Percentiles rank a stretch among this genome's conserved stretches.
phyloP scores from a whole-genome alignment of 352 stramenopile species.

The Globisporangium heterothallicum region DNA sequence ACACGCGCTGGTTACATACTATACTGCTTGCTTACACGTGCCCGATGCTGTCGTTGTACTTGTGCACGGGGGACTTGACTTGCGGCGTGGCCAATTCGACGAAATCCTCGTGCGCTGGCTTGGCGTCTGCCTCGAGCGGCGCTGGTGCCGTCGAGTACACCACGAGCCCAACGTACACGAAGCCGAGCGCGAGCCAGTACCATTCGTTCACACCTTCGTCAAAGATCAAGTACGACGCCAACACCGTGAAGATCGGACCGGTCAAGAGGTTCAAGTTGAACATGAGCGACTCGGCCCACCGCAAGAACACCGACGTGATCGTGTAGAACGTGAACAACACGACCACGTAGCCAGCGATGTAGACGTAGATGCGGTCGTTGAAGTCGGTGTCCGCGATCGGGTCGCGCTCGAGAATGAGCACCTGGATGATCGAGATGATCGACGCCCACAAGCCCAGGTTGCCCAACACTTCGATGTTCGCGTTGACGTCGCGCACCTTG shows the following conservation, averaged over 20 bases:
- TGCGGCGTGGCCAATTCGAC: neutral
- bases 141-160: conserved; percentile 40
- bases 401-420: conserved; percentile 37
- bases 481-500: conserved; percentile 45
- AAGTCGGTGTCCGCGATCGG: conserved; percentile 43
- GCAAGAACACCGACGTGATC: conserved; percentile 51
- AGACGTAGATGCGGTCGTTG: conserved; percentile 43
- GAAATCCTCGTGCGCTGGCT: conserved; percentile 1
- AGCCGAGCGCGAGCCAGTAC: conserved; percentile 54
- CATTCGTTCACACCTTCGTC: conserved; percentile 48
- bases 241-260: conserved; percentile 48
- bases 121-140: conserved; percentile 19
- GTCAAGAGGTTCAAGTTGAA: conserved; percentile 68
- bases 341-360: conserved; percentile 50
- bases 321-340: conserved; percentile 62
- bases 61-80: too few relatives aligned
- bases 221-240: conserved; percentile 54
- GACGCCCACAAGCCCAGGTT: conserved; percentile 49
- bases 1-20: too few relatives aligned
- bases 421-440: conserved; percentile 48
- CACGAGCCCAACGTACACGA: conserved; percentile 52
- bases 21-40: conserved; percentile 11
- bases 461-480: conserved; percentile 53
- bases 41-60: conserved; percentile 4
- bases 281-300: conserved; percentile 55